Base-by-base conservation (phyloP, 306 rosid genomes). In the Parietaria judaica region DNA sequence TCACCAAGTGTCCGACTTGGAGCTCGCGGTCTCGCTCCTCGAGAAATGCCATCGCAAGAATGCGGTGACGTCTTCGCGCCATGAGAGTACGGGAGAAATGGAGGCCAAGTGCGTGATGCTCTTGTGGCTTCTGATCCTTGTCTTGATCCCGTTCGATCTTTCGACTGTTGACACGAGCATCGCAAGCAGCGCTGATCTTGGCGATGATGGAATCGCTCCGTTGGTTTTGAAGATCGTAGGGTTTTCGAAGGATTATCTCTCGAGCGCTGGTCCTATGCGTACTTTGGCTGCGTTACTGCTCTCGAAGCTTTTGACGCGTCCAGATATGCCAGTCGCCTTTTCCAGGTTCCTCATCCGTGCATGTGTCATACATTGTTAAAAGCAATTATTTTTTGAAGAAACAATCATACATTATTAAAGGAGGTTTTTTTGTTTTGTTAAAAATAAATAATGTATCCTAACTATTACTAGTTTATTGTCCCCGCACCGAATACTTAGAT, bases 1-100 rank as follows among this genome's bases (percentile, higher is more conserved):
- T 0, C 98, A 92, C 74, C 96, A 92, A 74, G 98, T 92, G 58
- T 88, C 96, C 10, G 98, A 92, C 79, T 84, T 88, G 67, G 98
- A 92, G 74, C 90, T 88, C 49, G 98, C 96, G 14, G 96, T 86
- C 4, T 86, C 94, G 54, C 94, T 92, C 38, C 46, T 86, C 61
- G 94, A 92, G 72, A 92, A 72, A 74, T 92, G 94, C 63, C 95
- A 83, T 51, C 60, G 49, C 60, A 74, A 74, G 14, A 79, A 65
- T 16, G 80, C 98, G 0, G 82, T 50, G 54, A 54, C 98, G 3
- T 78, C 95, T 6, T 44, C 64, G 72, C 73, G 96, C 71, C 85
- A 83, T 64, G 96, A 92, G 64, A 92, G 98, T 75, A 85, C 95
- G 2, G 96, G 96, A 56, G 95, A 83, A 76, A 88, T 82, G 90